Percentiles rank a stretch among this genome's conserved stretches.
Conservation (phyloP, 2,329 filamentous ascomycete species). For the Parastagonospora nodorum region DNA sequence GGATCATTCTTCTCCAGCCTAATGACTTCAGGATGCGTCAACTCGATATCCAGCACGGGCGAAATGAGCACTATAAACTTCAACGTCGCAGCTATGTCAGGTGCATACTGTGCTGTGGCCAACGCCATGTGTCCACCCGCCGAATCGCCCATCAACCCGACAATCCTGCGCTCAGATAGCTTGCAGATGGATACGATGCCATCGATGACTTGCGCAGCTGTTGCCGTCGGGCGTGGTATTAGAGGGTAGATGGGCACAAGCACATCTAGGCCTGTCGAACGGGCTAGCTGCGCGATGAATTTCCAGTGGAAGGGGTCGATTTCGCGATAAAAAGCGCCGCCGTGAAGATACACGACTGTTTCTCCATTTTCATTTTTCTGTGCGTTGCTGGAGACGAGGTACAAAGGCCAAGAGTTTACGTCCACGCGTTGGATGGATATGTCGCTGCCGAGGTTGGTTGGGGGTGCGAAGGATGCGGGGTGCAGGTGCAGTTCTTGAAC, state of each 20-base stretch:
- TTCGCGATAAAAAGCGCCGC: background rate
- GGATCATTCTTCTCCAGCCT: background rate
- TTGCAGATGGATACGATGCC: background rate
- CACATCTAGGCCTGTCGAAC: background rate
- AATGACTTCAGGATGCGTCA: background rate
- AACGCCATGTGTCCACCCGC: background rate
- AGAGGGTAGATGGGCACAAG: background rate
- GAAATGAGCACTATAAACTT: background rate
- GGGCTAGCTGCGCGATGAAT: background rate
- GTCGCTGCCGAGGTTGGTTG: no score
- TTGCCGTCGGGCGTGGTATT: background rate
- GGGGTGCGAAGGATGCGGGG: no score
- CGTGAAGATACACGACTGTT: background rate
- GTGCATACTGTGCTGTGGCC: background rate
- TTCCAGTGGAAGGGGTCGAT: background rate
- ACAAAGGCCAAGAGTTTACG: no score
- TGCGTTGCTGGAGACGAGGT: no score
- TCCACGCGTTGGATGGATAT: no score
- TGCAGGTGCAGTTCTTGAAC: no score
- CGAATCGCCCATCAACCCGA: background rate
- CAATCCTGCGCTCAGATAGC: background rate
- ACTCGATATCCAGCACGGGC: background rate
- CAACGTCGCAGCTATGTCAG: background rate
- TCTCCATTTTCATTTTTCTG: no score
- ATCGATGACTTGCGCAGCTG: background rate